Evolutionary conservation across 1,284 basidiomycete genomes (phyloP), one percentile per base, ranked within the genome.

Genomic region (Coniferiporia sulphurascens): DNA sequence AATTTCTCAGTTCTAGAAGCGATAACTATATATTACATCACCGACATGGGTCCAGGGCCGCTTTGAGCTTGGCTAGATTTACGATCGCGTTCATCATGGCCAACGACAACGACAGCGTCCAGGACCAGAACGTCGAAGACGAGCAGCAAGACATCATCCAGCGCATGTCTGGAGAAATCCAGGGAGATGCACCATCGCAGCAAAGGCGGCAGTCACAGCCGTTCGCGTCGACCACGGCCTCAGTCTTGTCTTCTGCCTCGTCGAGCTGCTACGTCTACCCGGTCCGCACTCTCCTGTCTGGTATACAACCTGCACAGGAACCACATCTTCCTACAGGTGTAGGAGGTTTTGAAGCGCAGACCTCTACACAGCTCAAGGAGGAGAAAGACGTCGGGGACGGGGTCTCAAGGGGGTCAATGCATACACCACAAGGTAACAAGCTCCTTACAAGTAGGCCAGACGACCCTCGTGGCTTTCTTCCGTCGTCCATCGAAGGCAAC

Each of bases 261-360:
- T 48, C 48, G 9, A 13, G 45, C 7, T 48, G 52, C 48, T 68
- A 67, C 62, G 68, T 73, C 43, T 73, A 73, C 49, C 72, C 72
- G 10, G 67, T 73, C 46, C 67, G 69, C 21, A 70, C 72, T 10
- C 62, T 74, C 15, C 67, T 73, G 19, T 65, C 60, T 48, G 68
- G 70, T 12, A 70, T 73, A 27, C 70, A 69, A 32, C 64, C 69
- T 0, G 67, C 61, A 8, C 50, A 55, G 32, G 53, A 45, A 17
- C 45, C 43, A 35, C 38, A 53, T 55, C 61, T 64, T 60, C 61
- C 59, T 38, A 27, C 19, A 17, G 13, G 48, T 2, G 15, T 57
- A 10, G 59, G 55, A 32, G 15, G 35, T 15, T 27, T 57, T 32
- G 59, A 54, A 3, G 36, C 34, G 3, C 38, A 21, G 19, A 55